Evolutionary conservation across 352 stramenopile species (phyloP).

Genomic region (Pythium sp.): DNA sequence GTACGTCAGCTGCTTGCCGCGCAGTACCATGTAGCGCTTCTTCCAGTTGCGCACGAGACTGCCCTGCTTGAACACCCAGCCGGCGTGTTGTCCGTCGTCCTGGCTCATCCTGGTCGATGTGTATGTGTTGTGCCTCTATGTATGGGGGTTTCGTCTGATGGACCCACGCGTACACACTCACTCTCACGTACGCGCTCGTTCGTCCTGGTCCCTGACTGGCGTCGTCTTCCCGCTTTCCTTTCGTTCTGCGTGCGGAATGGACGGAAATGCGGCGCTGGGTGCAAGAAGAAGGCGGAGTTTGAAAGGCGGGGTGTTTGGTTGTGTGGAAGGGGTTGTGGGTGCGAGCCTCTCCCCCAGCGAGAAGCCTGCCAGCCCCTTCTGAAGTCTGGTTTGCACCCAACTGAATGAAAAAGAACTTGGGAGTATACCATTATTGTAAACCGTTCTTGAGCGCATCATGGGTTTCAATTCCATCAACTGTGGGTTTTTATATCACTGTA

Average conservation of each 20-base stretch:
- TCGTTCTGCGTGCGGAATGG: background rate
- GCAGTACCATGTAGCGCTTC: slow-evolving; percentile 83
- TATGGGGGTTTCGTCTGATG: background rate
- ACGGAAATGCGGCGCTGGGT: background rate
- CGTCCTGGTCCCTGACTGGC: background rate
- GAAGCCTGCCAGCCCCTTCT: too few species aligned
- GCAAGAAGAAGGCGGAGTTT: too few species aligned
- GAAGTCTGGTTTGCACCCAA: too few species aligned
- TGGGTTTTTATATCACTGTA: too few species aligned
- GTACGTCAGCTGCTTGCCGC: slow-evolving; percentile 79
- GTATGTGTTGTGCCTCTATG: slow-evolving; percentile 2
- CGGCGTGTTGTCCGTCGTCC: slow-evolving; percentile 53
- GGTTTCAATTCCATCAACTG: too few species aligned
- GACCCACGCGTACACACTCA: background rate
- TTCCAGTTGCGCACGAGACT: slow-evolving; percentile 83
- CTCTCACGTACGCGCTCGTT: background rate
- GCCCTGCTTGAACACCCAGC: slow-evolving; percentile 86
- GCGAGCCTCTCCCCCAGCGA: too few species aligned
- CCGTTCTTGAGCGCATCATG: too few species aligned
- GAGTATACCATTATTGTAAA: too few species aligned
- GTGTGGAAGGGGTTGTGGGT: too few species aligned
- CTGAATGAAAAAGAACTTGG: too few species aligned
- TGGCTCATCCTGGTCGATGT: slow-evolving; percentile 26
- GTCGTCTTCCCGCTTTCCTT: background rate
- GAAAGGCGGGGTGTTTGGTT: too few species aligned